Evolutionary conservation across 257 asterid genomes (phyloP), one percentile per base, ranked within the genome.

Genomic region (Oldenlandia corymbosa): DNA sequence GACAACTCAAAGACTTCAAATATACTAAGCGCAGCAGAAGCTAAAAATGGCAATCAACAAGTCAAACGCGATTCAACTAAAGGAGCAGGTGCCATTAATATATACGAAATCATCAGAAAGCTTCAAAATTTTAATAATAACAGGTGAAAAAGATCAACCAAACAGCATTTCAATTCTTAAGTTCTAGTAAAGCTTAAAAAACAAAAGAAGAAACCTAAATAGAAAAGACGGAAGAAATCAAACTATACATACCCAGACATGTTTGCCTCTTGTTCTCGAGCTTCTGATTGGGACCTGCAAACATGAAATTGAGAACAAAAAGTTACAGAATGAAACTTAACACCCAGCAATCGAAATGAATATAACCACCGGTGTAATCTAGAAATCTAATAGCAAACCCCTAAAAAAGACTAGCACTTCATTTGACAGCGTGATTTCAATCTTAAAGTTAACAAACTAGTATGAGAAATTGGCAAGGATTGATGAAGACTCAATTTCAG

Each of bases 221-320:
- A 2, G 26, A 59, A 27, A n/a, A n/a, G n/a, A n/a, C 26, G 2
- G 20, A 21, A 50, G 1, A 23, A 23, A 26, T 10, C 2, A 17
- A 31, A 51, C 21, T 32, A 36, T 0, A 73, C 78, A 30, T 73
- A 73, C 78, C 78, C 73, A 12, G 78, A 73, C 78, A 73, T 73
- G 23, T 27, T 73, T 20, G 62, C 31, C 54, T 60, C 48, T 63
- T 53, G 65, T 21, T 41, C 37, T 41, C 6, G 45, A 34, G 47
- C 63, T 57, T 49, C 10, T 1, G 6, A 31, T 48, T 42, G 5
- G 41, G 18, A 55, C 70, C 78, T 73, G 74, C 58, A 10, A 49
- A 36, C 32, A 68, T 23, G 54, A 8, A 55, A 45, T 18, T 5
- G 5, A 9, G 2, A 17, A 0, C 31, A 53, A 66, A 45, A 46